Evolutionary conservation across 2,329 filamentous ascomycete genomes (phyloP), one percentile per base, ranked within the genome.

Genomic region (Teratosphaeria gauchensis): DNA sequence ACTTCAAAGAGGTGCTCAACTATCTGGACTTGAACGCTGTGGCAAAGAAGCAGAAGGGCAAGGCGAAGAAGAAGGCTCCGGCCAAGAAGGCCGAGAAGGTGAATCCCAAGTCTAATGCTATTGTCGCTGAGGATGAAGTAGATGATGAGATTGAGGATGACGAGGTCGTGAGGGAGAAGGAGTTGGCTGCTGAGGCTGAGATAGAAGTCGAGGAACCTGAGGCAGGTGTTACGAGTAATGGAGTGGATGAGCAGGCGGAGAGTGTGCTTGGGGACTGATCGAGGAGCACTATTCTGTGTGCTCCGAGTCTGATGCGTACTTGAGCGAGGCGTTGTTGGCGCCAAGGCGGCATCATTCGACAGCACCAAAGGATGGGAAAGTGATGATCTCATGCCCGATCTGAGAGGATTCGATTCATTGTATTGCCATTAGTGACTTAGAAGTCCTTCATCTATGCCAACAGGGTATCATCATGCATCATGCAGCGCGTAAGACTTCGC

Each of bases 1-100:
- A 94, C 71, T 95, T 89, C 78, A 89, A 87, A 68, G 90, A 94
- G 66, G 84, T 96, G 6, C 77, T 96, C 4, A 83, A 84, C 8
- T 94, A 87, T 71, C 78, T 97, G 3, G 91, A 96, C 67, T 83
- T 87, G 59, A 61, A 58, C 21, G 53, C 53, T 78, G 80, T 54
- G 52, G 85, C 86, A 67, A 73, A 82, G 51, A 79, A 79, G 64
- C 77, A 78, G 68, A 75, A 71, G 57, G 78, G 74, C 48, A 76
- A 73, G 61, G 62, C 64, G 62, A 71, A 70, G 58, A 69, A 58
- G n/a, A 68, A 64, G 58, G 53, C 48, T 14, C 51, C 55, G 48
- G 35, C 59, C 5, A 65, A 61, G 51, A 16, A 57, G 46, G 61
- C 60, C 8, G 80, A 74, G 52, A 75, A 73, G 60, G 76, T 74